These are phyloP conservation scores for Lepidium aucheri DNA, from an alignment of 345 rosid species.

Conservation along the genomic window DNA sequence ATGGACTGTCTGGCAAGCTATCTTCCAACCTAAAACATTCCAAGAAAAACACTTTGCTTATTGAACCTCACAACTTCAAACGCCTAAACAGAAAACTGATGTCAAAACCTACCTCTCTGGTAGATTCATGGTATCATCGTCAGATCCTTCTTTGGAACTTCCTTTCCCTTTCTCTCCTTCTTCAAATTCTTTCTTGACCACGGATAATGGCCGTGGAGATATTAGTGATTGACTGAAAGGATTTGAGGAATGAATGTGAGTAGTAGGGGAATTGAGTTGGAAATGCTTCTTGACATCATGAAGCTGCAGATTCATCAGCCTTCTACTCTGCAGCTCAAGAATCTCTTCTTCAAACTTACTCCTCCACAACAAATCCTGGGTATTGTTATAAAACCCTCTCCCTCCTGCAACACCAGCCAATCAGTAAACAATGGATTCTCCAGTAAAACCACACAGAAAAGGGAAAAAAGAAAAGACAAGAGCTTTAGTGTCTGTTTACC, in stretches of 20 bases:
- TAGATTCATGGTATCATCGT: conserved; percentile 24
- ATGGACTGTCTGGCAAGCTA: conserved; percentile 30
- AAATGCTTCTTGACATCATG: conserved; percentile 72
- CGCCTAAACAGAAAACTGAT: neutral
- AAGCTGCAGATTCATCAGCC: conserved; percentile 73
- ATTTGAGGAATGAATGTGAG: conserved; percentile 26
- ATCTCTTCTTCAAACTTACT: conserved; percentile 53
- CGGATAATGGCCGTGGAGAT: conserved; percentile 39
- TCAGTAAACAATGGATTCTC: neutral
- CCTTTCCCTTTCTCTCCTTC: conserved; percentile 23
- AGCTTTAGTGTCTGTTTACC: conserved; percentile 25
- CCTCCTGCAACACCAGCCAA: conserved; percentile 39
- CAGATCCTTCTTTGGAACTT: conserved; percentile 31
- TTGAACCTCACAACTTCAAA: neutral
- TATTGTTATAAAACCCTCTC: conserved; percentile 41
- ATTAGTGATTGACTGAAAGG: conserved; percentile 46
- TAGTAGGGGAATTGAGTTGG: conserved; percentile 48
- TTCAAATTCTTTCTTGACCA: neutral
- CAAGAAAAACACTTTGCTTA: neutral
- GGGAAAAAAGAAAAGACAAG: conserved; percentile 1
- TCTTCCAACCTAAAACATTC: conserved; percentile 26
- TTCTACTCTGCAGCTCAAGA: conserved; percentile 71
- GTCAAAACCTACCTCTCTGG: conserved; percentile 23
- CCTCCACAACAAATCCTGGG: conserved; percentile 56
- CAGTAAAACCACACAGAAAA: neutral